Base-by-base conservation (phyloP, 192 early-diverging fungal species). In the Podila epigama region DNA sequence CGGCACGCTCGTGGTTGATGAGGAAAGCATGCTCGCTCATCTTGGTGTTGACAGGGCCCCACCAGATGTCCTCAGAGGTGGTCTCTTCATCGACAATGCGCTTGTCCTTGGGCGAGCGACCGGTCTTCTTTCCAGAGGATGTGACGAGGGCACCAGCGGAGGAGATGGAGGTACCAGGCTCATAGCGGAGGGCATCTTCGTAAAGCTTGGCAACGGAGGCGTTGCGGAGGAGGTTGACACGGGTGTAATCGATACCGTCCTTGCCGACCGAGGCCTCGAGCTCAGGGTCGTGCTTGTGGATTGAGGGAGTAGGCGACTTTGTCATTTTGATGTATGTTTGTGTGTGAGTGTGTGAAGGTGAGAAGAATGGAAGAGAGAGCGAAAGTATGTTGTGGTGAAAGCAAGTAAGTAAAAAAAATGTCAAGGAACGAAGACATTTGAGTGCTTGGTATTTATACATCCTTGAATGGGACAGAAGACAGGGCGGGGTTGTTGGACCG, bases 11-110 rank as follows among this genome's bases (percentile, higher is more conserved):
- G 70, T 95, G 93, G 89, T 98, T 98, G 80, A 93, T 92, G 68
- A 93, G 87, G 84, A 98, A 98, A 11, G 90, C 82, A 31, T 86
- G 79, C 70, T 89, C 86, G 22, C 84, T 87, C 70, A 98, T 92
- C 80, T 92, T 93, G 79, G 92, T 93, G 90, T 98, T 98, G 57
- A 98, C 94, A 18, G 97, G 95, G 32, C 97, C 97, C 96, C 97
- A 98, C 97, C 97, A 98, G 80, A 98, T 89, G 70, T 97, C 92
- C 71, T 94, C 83, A 20, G 83, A 82, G n/a, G 95, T 93, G 27
- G 87, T 80, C 9, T 87, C 79, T 80, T 98, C 97, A 62, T 97
- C 95, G 53, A 97, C 97, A 73, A 98, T 92, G 78, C 97, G 94
- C 90, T 98, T 98, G 89, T 98, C 97, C 70, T 88, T 87, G 70